Evolutionary conservation across 2,329 filamentous ascomycete species (phyloP).

Genomic region (Chaetomiaceae sp.): DNA sequence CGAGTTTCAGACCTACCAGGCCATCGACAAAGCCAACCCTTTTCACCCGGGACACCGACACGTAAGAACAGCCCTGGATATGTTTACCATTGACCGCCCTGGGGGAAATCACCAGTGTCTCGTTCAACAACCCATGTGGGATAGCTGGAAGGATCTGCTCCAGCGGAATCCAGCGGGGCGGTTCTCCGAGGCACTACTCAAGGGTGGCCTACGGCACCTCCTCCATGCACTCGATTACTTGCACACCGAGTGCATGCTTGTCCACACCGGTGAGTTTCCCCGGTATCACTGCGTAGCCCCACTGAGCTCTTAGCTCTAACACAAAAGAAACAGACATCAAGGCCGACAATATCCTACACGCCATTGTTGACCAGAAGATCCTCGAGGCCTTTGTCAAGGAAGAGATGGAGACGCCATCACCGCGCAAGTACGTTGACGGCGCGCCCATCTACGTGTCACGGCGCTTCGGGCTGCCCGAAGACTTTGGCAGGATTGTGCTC

Average conservation of each 20-base stretch:
- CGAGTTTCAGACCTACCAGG: constrained; percentile 25
- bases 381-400: constrained; percentile 33
- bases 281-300: neutral
- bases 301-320: neutral
- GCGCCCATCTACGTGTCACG: constrained; percentile 35
- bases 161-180: constrained; percentile 35
- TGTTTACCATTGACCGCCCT: constrained; percentile 30
- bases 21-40: constrained; percentile 19
- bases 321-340: constrained; percentile 36
- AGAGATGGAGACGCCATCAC: constrained; percentile 35
- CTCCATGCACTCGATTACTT: constrained; percentile 40
- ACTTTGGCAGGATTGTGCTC: constrained; percentile 33
- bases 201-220: constrained; percentile 29
- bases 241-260: constrained; percentile 40
- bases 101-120: constrained; percentile 34
- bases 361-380: constrained; percentile 30
- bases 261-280: constrained; percentile 39
- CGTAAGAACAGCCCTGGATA: constrained; percentile 32
- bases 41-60: constrained; percentile 30
- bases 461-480: constrained; percentile 31
- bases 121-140: constrained; percentile 38
- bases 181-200: constrained; percentile 37
- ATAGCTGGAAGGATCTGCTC: constrained; percentile 38
- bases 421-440: constrained; percentile 33
- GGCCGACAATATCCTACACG: constrained; percentile 38